phyloP scores from a whole-genome alignment of 495 filamentous ascomycete species.

The Daldinia bambusicola region DNA sequence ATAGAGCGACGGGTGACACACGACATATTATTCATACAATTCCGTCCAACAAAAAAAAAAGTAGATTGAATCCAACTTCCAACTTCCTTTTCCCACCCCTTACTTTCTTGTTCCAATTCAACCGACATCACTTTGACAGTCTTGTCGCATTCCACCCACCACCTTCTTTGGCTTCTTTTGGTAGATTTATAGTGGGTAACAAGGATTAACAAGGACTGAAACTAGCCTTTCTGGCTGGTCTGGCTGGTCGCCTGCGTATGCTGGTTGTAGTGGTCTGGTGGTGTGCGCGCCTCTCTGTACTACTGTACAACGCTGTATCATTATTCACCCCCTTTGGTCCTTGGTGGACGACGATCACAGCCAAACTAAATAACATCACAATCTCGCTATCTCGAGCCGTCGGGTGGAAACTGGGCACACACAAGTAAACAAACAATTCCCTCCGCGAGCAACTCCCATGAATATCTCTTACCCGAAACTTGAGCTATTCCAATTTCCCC shows the following conservation, averaged over 20 bases:
- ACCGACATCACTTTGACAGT: constrained; percentile 3
- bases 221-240: constrained; percentile 16
- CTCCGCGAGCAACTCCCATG: neutral
- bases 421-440: constrained; percentile 30
- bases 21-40: constrained; percentile 22
- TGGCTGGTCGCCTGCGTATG: no score
- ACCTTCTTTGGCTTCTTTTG: constrained; percentile 11
- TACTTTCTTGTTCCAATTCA: neutral
- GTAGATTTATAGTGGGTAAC: constrained; percentile 42
- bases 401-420: constrained; percentile 27
- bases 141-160: constrained; percentile 32
- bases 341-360: constrained; percentile 42
- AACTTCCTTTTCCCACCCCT: constrained; percentile 2
- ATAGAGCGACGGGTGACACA: constrained; percentile 28
- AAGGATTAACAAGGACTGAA: neutral
- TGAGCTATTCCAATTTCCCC: constrained; percentile 11
- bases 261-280: neutral
- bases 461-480: neutral
- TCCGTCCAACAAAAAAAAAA: constrained; percentile 3
- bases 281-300: constrained; percentile 1
- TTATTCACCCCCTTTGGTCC: constrained; percentile 25
- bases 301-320: constrained; percentile 29
- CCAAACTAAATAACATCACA: constrained; percentile 41
- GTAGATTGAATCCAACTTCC: constrained; percentile 14
- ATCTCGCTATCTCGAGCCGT: constrained; percentile 39